Evolutionary conservation across 345 rosid species (phyloP).

Genomic region (Citrus hindsii): DNA sequence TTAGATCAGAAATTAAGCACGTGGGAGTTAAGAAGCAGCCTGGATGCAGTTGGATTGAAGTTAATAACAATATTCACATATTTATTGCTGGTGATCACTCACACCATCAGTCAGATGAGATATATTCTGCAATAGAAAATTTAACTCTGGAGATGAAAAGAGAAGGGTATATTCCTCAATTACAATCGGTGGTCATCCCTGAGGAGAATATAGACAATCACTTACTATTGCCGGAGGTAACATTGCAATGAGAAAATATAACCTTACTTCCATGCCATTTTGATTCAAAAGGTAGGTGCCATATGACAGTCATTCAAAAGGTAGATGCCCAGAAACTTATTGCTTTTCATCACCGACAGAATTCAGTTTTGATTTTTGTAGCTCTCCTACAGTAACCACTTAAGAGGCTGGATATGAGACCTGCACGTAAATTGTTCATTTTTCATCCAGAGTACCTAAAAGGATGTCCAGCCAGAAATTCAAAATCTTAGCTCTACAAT

Average conservation of each 20-base stretch:
- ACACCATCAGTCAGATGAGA: conserved; percentile 27
- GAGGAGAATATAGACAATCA: not conserved
- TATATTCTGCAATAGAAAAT: conserved; percentile 24
- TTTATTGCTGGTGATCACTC: conserved; percentile 34
- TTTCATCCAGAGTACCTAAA: not conserved
- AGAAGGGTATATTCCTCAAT: conserved; percentile 24
- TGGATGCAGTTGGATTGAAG: conserved; percentile 57
- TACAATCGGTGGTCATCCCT: not conserved
- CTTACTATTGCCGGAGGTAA: not conserved
- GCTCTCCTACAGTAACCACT: not conserved
- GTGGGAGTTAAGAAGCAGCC: conserved; percentile 38
- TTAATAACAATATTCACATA: conserved; percentile 23
- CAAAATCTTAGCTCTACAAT: not conserved
- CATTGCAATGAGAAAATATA: not conserved
- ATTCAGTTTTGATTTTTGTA: not conserved
- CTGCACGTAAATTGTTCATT: not conserved
- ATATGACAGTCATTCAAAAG: not conserved
- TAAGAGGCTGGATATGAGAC: not conserved
- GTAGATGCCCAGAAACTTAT: not conserved
- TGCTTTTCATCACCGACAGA: not conserved
- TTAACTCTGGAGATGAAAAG: conserved; percentile 30
- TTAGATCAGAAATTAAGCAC: conserved; percentile 33
- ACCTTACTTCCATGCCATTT: not conserved
- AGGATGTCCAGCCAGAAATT: not conserved
- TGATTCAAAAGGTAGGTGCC: not conserved